Conservation (phyloP, 2,329 filamentous ascomycete species). For the Sclerotinia sclerotiorum region DNA sequence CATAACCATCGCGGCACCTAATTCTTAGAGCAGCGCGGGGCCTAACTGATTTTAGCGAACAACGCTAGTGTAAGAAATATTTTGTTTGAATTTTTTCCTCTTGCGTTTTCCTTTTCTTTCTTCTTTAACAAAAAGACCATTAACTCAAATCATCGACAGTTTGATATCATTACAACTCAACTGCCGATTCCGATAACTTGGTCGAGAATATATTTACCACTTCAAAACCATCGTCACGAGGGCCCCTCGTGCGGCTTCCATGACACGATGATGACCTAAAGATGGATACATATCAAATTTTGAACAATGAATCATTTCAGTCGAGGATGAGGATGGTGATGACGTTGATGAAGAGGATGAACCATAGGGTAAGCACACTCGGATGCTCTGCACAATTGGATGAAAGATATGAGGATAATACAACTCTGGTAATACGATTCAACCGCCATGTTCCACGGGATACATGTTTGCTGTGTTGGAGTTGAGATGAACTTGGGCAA, state of each 20-base stretch:
- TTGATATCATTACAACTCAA: slow-evolving; percentile 54
- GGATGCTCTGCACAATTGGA: neutral
- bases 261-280: slow-evolving; percentile 68
- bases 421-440: slow-evolving; percentile 54
- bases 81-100: slow-evolving; percentile 24
- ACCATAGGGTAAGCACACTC: slow-evolving; percentile 12
- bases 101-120: slow-evolving; percentile 37
- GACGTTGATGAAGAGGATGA: neutral
- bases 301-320: neutral
- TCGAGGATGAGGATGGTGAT: neutral
- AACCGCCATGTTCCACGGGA: slow-evolving; percentile 45
- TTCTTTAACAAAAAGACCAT: slow-evolving; percentile 60
- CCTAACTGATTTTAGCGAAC: slow-evolving; percentile 24
- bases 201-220: slow-evolving; percentile 66
- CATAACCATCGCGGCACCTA: slow-evolving; percentile 5
- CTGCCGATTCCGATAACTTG: slow-evolving; percentile 69
- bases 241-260: slow-evolving; percentile 59
- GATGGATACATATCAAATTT: slow-evolving; percentile 53
- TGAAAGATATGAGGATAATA: slow-evolving; percentile 37
- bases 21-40: slow-evolving; percentile 26
- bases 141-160: slow-evolving; percentile 74
- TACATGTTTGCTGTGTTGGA: slow-evolving; percentile 48
- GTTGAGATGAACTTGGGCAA: slow-evolving; percentile 50
- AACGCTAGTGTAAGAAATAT: slow-evolving; percentile 19
- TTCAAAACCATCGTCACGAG: slow-evolving; percentile 84